These are phyloP conservation scores for Colletotrichum sojae DNA, from an alignment of 2,329 filamentous ascomycete genomes.

Conservation along the genomic window DNA sequence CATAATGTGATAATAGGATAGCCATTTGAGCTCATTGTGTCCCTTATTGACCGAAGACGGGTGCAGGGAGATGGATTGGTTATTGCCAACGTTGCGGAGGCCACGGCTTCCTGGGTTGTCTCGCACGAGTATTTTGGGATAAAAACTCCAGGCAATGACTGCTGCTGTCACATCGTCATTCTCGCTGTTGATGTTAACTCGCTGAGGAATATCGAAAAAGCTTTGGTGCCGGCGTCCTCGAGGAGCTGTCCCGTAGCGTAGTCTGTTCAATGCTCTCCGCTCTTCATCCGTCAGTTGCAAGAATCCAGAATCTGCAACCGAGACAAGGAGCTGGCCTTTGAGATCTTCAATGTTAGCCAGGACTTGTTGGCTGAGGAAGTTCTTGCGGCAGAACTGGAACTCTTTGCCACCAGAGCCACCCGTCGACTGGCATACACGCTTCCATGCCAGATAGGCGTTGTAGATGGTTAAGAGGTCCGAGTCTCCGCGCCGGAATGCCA, in stretches of 20 bases:
- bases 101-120: constrained; percentile 80
- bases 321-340: constrained; percentile 90
- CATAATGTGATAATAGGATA: constrained; percentile 98
- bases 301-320: constrained; percentile 88
- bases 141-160: constrained; percentile 94
- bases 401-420: constrained; percentile 74
- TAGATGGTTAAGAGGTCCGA: constrained; percentile 94
- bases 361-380: constrained; percentile 91
- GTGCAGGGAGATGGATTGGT: constrained; percentile 89
- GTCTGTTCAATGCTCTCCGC: constrained; percentile 75
- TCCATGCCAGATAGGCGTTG: constrained; percentile 94
- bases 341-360: constrained; percentile 94
- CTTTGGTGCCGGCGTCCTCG: constrained; percentile 73
- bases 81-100: constrained; percentile 92
- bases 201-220: constrained; percentile 86
- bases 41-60: constrained; percentile 91
- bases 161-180: constrained; percentile 86
- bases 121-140: constrained; percentile 89
- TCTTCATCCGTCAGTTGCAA: constrained; percentile 82
- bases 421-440: constrained; percentile 80
- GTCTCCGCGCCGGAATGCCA: constrained; percentile 86
- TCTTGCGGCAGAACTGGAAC: constrained; percentile 93
- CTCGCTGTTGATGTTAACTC: constrained; percentile 81
- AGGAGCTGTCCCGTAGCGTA: constrained; percentile 70
- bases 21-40: constrained; percentile 77